Evolutionary conservation across 1,284 basidiomycete genomes (phyloP).

Genomic region (Naganishia sp.): DNA sequence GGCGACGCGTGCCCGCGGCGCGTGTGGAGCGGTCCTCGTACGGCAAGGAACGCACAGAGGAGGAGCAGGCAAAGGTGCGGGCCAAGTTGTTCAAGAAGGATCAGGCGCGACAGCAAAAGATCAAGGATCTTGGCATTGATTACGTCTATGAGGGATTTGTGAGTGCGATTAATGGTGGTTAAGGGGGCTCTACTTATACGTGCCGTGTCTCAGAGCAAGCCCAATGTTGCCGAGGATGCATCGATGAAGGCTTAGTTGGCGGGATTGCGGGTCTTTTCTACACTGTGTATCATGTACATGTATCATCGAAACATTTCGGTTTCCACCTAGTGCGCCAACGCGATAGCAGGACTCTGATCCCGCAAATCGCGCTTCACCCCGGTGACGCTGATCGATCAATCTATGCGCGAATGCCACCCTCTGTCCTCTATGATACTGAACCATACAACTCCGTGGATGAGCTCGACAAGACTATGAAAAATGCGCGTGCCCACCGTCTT

Average conservation of each 20-base stretch:
- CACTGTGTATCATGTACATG: constrained; percentile 7
- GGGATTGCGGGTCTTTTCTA: not conserved
- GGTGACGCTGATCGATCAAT: not conserved
- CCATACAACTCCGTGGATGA: not conserved
- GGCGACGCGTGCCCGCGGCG: constrained; percentile 71
- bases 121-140: constrained; percentile 79
- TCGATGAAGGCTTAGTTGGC: constrained; percentile 21
- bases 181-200: not conserved
- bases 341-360: not conserved
- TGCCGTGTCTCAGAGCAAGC: constrained; percentile 11
- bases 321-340: not conserved
- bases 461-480: not conserved
- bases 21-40: constrained; percentile 72
- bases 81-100: constrained; percentile 76
- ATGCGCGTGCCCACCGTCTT: not conserved
- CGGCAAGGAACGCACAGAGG: constrained; percentile 78
- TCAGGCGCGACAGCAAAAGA: constrained; percentile 71
- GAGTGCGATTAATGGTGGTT: not conserved
- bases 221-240: constrained; percentile 18
- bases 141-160: constrained; percentile 74
- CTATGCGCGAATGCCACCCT: not conserved
- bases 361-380: not conserved
- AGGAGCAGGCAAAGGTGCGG: constrained; percentile 68
- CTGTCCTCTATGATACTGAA: constrained; percentile 1
- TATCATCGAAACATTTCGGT: constrained; percentile 1